These are phyloP conservation scores for Paraphaeosphaeria minitans DNA, from an alignment of 2,329 filamentous ascomycete species.

Conservation along the genomic window DNA sequence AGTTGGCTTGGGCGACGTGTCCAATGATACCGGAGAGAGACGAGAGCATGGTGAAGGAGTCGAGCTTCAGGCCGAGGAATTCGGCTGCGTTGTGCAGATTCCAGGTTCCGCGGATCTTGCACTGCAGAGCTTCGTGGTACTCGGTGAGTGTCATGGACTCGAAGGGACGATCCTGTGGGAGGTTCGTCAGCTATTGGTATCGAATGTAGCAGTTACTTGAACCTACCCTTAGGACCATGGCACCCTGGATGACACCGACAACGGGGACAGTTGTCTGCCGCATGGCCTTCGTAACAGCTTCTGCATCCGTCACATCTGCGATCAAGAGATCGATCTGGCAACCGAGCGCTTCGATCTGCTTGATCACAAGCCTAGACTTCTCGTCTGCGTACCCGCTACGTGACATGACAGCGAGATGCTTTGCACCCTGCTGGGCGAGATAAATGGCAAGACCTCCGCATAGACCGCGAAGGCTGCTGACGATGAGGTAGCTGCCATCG, in stretches of 20 bases:
- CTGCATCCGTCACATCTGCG: not conserved
- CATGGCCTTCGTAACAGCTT: not conserved
- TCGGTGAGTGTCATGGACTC: conserved; percentile 13
- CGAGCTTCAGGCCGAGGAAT: conserved; percentile 4
- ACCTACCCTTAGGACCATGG: conserved; percentile 27
- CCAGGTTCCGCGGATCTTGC: conserved; percentile 16
- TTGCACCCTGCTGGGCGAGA: conserved; percentile 22
- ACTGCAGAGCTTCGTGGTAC: conserved; percentile 7
- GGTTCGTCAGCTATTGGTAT: not conserved
- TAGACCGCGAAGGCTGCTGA: conserved; percentile 21
- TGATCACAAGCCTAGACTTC: not conserved
- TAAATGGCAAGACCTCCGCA: conserved; percentile 20
- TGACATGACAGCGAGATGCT: conserved; percentile 17
- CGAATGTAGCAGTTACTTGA: not conserved
- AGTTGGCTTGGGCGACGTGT: conserved; percentile 1
- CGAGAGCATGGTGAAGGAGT: conserved; percentile 23
- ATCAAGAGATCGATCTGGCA: not conserved
- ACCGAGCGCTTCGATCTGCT: not conserved
- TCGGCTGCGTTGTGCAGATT: conserved; percentile 15
- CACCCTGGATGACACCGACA: conserved; percentile 19
- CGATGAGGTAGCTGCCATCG: conserved; percentile 23
- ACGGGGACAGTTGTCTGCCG: not conserved
- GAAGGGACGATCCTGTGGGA: conserved; percentile 12
- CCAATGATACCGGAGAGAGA: conserved; percentile 16
- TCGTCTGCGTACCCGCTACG: not conserved